These are phyloP conservation scores for Amborella trichopoda DNA, from an alignment of 164 flowering plant species.

Conservation along the genomic window DNA sequence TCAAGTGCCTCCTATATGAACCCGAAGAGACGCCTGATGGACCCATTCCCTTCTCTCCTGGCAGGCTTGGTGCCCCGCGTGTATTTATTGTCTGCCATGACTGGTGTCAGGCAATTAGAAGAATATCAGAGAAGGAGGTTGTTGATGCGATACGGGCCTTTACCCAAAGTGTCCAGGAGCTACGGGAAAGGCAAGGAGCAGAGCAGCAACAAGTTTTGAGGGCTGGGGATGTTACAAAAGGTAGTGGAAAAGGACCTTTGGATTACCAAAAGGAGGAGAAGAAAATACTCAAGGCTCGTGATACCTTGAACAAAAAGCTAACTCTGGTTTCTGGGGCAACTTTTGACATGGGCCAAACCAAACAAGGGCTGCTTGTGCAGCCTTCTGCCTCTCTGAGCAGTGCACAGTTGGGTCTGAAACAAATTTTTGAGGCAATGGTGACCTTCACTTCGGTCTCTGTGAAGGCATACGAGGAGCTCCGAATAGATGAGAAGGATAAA, in stretches of 20 bases:
- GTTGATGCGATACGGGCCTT: conserved; percentile 29
- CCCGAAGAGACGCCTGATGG: conserved; percentile 46
- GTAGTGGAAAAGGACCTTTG: conserved; percentile 38
- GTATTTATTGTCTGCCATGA: conserved; percentile 35
- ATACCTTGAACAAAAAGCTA: conserved; percentile 62
- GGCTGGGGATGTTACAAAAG: conserved; percentile 16
- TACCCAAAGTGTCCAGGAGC: conserved; percentile 13
- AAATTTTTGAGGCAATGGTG: conserved; percentile 76
- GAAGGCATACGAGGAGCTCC: conserved; percentile 59
- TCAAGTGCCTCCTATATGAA: conserved; percentile 26
- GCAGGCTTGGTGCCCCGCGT: conserved; percentile 41
- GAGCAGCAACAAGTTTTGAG: conserved; percentile 15
- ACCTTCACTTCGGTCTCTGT: conserved; percentile 42
- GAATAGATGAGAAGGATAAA: conserved; percentile 51
- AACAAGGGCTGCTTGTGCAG: conserved; percentile 35
- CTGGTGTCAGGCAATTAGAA: conserved; percentile 41
- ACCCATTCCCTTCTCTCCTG: conserved; percentile 32
- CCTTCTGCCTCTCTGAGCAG: conserved; percentile 29
- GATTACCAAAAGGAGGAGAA: conserved; percentile 67
- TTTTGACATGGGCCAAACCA: conserved; percentile 19
- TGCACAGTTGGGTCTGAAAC: conserved; percentile 47
- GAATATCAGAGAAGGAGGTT: conserved; percentile 33
- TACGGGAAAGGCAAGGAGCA: conserved; percentile 15
- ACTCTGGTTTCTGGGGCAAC: conserved; percentile 36
- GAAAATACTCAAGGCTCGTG: conserved; percentile 65